These are phyloP conservation scores for Meyerozyma smithsonii DNA, from an alignment of 1,139 yeast species.

Conservation along the genomic window DNA sequence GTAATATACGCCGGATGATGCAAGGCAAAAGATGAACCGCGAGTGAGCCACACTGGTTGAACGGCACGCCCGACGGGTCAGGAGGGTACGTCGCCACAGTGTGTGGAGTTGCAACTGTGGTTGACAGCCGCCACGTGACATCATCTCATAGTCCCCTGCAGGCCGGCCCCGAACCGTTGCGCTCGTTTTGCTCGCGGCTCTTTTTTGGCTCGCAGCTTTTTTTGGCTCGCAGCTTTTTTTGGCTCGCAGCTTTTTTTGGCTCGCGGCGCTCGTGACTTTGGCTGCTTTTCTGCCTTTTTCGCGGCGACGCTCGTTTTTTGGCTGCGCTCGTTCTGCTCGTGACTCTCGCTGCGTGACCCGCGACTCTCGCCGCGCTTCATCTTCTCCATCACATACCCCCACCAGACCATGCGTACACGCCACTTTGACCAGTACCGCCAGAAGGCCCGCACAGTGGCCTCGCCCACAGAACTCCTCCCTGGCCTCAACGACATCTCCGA, in stretches of 20 bases:
- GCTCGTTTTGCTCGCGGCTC: too few species aligned
- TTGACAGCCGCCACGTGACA: conserved; percentile 2
- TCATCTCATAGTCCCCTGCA: not conserved
- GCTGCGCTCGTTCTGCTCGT: too few species aligned
- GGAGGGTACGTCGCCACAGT: not conserved
- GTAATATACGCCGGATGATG: not conserved
- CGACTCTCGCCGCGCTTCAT: too few species aligned
- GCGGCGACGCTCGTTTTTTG: too few species aligned
- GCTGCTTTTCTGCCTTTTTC: too few species aligned
- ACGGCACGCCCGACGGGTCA: too few species aligned
- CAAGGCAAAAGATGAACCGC: not conserved
- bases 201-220: too few species aligned
- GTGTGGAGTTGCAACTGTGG: conserved; percentile 4
- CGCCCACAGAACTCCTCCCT: conserved; percentile 55
- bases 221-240: too few species aligned
- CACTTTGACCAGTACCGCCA: conserved; percentile 32
- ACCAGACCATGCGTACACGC: conserved; percentile 5
- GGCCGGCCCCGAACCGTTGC: too few species aligned
- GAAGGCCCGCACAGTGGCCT: conserved; percentile 29
- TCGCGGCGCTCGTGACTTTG: too few species aligned
- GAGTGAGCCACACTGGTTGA: not conserved
- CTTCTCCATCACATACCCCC: not conserved
- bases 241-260: too few species aligned
- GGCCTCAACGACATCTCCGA: conserved; percentile 91
- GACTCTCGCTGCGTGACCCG: too few species aligned